Evolutionary conservation across 257 asterid species (phyloP).

Genomic region (Buddleja alternifolia): DNA sequence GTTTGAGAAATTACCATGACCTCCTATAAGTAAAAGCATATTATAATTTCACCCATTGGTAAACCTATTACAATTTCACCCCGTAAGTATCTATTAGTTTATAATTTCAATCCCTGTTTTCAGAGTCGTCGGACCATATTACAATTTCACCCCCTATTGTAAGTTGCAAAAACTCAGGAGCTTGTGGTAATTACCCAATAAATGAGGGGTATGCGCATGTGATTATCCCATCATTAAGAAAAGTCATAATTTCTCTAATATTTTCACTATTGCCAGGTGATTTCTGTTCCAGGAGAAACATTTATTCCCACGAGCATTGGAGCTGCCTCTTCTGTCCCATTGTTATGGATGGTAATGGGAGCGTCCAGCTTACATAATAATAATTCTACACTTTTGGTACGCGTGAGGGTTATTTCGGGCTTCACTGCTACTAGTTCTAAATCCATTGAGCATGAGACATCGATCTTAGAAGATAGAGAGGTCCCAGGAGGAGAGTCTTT

Average conservation of each 20-base stretch:
- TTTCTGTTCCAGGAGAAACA: constrained; percentile 58
- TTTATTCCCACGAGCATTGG: constrained; percentile 81
- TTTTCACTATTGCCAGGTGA: constrained; percentile 48
- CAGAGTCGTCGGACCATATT: too few species aligned
- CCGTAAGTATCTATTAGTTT: too few species aligned
- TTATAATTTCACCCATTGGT: too few species aligned
- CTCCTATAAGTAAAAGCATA: too few species aligned
- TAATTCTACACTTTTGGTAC: constrained; percentile 50
- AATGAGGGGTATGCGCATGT: too few species aligned
- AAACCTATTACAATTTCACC: too few species aligned
- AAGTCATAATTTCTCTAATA: background rate
- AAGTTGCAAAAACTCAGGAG: too few species aligned
- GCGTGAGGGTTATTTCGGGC: constrained; percentile 64
- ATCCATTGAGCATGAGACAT: constrained; percentile 26
- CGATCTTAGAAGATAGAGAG: constrained; percentile 57
- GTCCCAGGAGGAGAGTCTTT: constrained; percentile 64
- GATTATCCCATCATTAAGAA: too few species aligned
- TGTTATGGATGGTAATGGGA: constrained; percentile 95
- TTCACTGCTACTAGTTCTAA: constrained; percentile 39
- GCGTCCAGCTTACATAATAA: constrained; percentile 49
- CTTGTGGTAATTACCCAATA: too few species aligned
- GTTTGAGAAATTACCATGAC: too few species aligned
- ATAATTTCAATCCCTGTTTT: too few species aligned
- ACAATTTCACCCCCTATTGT: too few species aligned
- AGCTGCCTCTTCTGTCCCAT: constrained; percentile 44